phyloP scores from a whole-genome alignment of 2,329 filamentous ascomycete species.

The Pyricularia pennisetigena region DNA sequence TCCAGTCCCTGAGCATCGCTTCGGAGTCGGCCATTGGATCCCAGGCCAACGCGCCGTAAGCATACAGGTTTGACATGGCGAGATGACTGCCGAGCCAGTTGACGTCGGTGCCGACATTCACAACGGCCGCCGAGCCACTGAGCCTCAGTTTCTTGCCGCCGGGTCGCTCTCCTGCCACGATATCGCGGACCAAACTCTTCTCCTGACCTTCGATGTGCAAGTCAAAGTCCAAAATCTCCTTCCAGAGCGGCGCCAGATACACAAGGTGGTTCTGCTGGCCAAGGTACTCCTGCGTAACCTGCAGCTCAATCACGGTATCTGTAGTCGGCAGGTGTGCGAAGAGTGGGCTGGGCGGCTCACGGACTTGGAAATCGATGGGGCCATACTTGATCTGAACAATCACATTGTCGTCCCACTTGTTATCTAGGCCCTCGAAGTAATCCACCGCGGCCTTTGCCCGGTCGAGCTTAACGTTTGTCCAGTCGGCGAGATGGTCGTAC shows the following conservation, averaged over 20 bases:
- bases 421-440: conserved; percentile 55
- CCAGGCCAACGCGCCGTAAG: conserved; percentile 60
- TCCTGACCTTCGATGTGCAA: conserved; percentile 44
- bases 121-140: conserved; percentile 55
- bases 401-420: conserved; percentile 59
- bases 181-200: conserved; percentile 45
- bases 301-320: conserved; percentile 48
- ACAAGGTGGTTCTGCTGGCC: conserved; percentile 62
- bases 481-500: conserved; percentile 47
- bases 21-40: conserved; percentile 39
- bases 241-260: conserved; percentile 60
- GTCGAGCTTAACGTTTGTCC: conserved; percentile 54
- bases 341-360: conserved; percentile 56
- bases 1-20: conserved; percentile 53
- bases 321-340: conserved; percentile 42
- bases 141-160: conserved; percentile 39
- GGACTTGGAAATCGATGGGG: conserved; percentile 65
- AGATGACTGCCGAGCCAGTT: conserved; percentile 64
- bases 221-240: conserved; percentile 57
- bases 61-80: conserved; percentile 63
- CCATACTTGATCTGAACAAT: conserved; percentile 67
- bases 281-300: conserved; percentile 61
- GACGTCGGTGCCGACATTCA: conserved; percentile 54
- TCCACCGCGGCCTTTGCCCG: conserved; percentile 61
- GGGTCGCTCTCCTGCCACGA: conserved; percentile 44